Conservation (phyloP, 768 basidiomycete species). For the Lactifluus hygrophoroides region DNA sequence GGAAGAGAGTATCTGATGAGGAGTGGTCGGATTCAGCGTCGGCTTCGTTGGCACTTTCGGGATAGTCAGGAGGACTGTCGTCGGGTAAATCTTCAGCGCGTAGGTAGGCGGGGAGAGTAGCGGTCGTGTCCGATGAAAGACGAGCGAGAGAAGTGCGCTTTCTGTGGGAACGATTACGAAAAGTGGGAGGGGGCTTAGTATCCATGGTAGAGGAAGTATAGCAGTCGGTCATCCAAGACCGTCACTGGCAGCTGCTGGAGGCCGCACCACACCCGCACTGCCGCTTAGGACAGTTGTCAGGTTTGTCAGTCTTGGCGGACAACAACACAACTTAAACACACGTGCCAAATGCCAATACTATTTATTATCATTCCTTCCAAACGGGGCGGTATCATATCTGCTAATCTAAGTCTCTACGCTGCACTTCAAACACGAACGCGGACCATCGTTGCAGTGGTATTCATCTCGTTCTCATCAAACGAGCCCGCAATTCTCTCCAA, state of each 20-base stretch:
- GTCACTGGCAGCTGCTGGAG: not conserved
- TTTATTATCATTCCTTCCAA: too few relatives aligned
- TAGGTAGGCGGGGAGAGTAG: constrained; percentile 58
- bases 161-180: constrained; percentile 33
- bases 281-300: too few relatives aligned
- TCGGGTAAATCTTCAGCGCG: constrained; percentile 30
- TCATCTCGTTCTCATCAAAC: constrained; percentile 12
- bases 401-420: too few relatives aligned
- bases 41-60: constrained; percentile 68
- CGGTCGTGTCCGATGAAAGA: constrained; percentile 58
- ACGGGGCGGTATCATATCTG: too few relatives aligned
- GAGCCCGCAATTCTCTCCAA: constrained; percentile 20
- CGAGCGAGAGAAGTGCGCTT: constrained; percentile 49
- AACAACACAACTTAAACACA: too few relatives aligned
- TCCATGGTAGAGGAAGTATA: constrained; percentile 3
- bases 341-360: too few relatives aligned
- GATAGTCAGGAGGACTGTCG: constrained; percentile 66
- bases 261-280: not conserved
- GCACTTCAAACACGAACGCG: constrained; percentile 4
- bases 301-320: too few relatives aligned
- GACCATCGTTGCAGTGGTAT: not conserved
- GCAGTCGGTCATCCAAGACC: too few relatives aligned
- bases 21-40: constrained; percentile 56
- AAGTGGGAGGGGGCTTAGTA: constrained; percentile 14
- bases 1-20: constrained; percentile 26